phyloP scores from a whole-genome alignment of 768 basidiomycete genomes.

The Mycena chlorophos region DNA sequence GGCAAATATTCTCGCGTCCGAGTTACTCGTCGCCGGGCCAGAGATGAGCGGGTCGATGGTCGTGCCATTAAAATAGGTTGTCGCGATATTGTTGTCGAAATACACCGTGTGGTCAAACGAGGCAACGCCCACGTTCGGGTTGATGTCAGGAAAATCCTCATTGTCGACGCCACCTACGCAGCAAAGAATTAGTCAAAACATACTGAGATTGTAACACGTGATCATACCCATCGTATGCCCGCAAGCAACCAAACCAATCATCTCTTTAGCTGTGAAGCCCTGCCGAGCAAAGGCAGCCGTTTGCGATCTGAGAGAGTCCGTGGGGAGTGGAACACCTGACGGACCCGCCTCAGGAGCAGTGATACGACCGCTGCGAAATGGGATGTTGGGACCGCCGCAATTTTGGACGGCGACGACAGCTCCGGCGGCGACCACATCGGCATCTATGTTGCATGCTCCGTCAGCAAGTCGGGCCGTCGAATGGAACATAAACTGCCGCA shows the following conservation, averaged over 20 bases:
- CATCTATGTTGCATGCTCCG: background rate
- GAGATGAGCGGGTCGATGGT: slow-evolving; percentile 13
- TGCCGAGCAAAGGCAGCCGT: slow-evolving; percentile 10
- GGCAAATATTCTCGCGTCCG: slow-evolving; percentile 15
- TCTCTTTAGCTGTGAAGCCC: slow-evolving; percentile 16
- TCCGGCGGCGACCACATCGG: slow-evolving; percentile 12
- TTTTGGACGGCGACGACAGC: slow-evolving; percentile 6
- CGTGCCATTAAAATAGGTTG: slow-evolving; percentile 10
- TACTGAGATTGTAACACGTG: slow-evolving; percentile 3
- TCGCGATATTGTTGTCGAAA: slow-evolving; percentile 18
- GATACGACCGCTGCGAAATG: slow-evolving; percentile 8
- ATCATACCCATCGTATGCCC: slow-evolving; percentile 18
- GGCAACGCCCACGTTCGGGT: slow-evolving; percentile 5
- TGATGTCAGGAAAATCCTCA: slow-evolving; percentile 12
- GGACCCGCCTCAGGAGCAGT: slow-evolving; percentile 7
- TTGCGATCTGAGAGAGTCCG: slow-evolving; percentile 9
- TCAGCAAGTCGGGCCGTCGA: background rate
- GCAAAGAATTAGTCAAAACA: background rate
- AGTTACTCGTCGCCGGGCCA: slow-evolving; percentile 11
- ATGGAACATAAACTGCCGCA: background rate
- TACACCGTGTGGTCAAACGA: slow-evolving; percentile 12
- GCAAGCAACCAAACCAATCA: slow-evolving; percentile 19
- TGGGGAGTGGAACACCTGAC: slow-evolving; percentile 12
- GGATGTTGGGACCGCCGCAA: slow-evolving; percentile 12
- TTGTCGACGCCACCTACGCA: slow-evolving; percentile 1